Evolutionary conservation across 805 yeast genomes (phyloP), one percentile per base, ranked within the genome.

Genomic region (Clavispora phyllophila): DNA sequence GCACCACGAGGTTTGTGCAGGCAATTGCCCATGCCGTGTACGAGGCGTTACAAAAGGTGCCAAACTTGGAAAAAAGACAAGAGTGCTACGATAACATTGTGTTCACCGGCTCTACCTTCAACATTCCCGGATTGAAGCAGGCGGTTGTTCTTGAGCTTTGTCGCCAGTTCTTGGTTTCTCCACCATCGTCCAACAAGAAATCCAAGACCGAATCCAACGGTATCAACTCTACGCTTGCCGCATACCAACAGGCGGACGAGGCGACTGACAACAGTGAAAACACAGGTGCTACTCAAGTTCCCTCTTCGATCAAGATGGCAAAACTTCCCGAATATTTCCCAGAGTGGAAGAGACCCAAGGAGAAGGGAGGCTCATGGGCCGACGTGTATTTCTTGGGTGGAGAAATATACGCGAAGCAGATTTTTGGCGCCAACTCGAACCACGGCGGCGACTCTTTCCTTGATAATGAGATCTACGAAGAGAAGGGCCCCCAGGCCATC

Each of bases 311-410:
- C 43, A 79, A 76, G 50, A 58, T 80, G 39, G 79, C 82, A 20
- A 82, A 83, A 54, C 75, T 79, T 61, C 95, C 96, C 0, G 98
- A 91, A 43, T 90, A 91, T 62, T 91, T 91, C 65, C 87, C 96
- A 1, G 96, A 87, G 51, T 91, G 97, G 97, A 90, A 90, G 65
- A 60, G 63, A 47, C 72, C 75, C 7, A 68, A 68, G 55, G 72
- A 65, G 23, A 54, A 46, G 34, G 63, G 65, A 29, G 89, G 91
- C 1, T 82, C 84, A 22, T 70, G 75, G 76, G 81, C 83, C 44
- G 89, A 87, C 51, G 78, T 83, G 25, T 73, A 79, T 45, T 87
- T 90, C 57, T 66, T 90, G 47, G 98, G 98, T 2, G 95, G 86
- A 2, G 87, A 88, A 62, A 85, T 90, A 38, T 83, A 87, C 35